Percentiles rank a stretch among this genome's conserved stretches.
phyloP scores from a whole-genome alignment of 1,139 yeast genomes.

The Keqinozyma sinolaborantium region DNA sequence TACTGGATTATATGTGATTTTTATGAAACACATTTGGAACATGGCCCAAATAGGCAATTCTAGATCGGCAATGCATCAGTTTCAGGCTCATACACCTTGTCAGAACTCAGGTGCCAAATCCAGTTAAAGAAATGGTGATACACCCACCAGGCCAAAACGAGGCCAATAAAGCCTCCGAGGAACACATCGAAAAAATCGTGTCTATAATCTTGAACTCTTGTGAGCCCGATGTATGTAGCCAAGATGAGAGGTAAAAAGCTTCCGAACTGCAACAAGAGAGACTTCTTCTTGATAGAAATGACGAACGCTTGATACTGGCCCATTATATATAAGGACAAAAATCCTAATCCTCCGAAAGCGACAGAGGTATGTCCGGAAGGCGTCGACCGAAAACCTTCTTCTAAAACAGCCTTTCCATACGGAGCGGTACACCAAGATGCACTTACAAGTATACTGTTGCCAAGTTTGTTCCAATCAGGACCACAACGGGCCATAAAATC shows the following conservation, averaged over 20 bases:
- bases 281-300: constrained; percentile 5
- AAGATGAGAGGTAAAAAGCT: constrained; percentile 15
- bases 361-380: constrained; percentile 81
- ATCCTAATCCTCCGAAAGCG: constrained; percentile 66
- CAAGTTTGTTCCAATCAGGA: constrained; percentile 37
- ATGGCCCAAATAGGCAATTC: background rate
- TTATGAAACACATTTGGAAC: background rate
- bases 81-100: constrained; percentile 4
- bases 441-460: constrained; percentile 30
- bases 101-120: constrained; percentile 5
- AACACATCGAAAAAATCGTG: constrained; percentile 72
- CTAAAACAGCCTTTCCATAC: constrained; percentile 46
- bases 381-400: constrained; percentile 74
- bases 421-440: constrained; percentile 36
- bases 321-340: constrained; percentile 57
- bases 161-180: constrained; percentile 45
- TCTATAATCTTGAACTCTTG: constrained; percentile 70
- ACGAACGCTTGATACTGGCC: constrained; percentile 41
- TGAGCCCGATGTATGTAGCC: constrained; percentile 54
- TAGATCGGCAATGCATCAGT: constrained; percentile 1
- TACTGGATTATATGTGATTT: background rate
- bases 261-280: constrained; percentile 14
- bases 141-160: background rate
- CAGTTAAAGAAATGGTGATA: constrained; percentile 41
- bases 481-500: constrained; percentile 72